Evolutionary conservation across 768 basidiomycete species (phyloP), one percentile per base, ranked within the genome.

Genomic region (Brasilioporus rufonigricans): DNA sequence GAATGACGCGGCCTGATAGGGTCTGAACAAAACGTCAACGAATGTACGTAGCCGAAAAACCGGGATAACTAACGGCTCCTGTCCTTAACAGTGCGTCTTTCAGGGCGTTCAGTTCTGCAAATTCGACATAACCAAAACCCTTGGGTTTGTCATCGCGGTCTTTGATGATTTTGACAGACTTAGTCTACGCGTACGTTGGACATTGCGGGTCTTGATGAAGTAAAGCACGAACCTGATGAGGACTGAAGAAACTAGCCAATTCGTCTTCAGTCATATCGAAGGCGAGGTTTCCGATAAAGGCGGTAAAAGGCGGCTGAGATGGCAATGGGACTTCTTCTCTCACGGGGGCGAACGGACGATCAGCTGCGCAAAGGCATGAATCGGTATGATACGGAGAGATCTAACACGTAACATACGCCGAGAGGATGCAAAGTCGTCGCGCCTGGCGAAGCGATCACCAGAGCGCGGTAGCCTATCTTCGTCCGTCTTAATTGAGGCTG

Each of bases 41-140:
- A 31, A 26, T 16, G 14, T 12, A 45, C 27, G 9, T 27, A 23
- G 23, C 12, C 16, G 9, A 52, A 49, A 19, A n/a, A 23, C 24
- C 14, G 29, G 24, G 33, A 18, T 29, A 72, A 58, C 90, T 67
- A 57, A 93, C 91, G 29, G 80, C 70, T 50, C 89, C 90, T 24
- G 77, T 81, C 73, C 84, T 87, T 21, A 77, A 73, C 35, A 99
- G 73, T 5, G 89, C 97, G 55, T 86, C 85, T 73, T 95, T 95
- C 48, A 98, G 74, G 44, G 84, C 87, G 19, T 95, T 92, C 53
- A 93, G 65, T 49, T 87, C 88, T n/a, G 79, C 81, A 65, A 98
- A 98, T 69, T 99, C 97, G 55, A 98, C 85, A 70, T 99, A 98
- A 32, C 96, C 97, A 73, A 98, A 98, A 1, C 97, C 97, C 72